phyloP scores from a whole-genome alignment of 2,329 filamentous ascomycete species.

The Corynespora cassiicola region DNA sequence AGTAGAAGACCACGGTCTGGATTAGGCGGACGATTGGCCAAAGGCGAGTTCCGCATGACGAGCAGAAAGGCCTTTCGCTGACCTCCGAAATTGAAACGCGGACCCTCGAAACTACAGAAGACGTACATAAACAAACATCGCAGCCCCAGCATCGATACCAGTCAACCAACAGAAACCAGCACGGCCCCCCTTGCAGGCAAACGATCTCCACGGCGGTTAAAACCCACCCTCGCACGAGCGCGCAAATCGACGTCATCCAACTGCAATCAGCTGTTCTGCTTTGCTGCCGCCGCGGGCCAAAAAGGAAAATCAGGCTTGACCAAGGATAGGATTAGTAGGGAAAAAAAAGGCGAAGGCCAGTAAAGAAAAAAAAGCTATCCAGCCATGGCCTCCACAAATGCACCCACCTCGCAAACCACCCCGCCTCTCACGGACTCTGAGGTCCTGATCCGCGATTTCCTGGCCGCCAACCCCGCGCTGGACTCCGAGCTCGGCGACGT shows the following conservation, averaged over 20 bases:
- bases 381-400: slow-evolving; percentile 18
- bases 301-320: background rate
- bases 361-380: too few relatives aligned
- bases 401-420: slow-evolving; percentile 25
- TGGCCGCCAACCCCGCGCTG: slow-evolving; percentile 40
- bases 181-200: too few relatives aligned
- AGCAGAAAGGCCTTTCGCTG: slow-evolving; percentile 34
- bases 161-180: too few relatives aligned
- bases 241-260: slow-evolving; percentile 16
- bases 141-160: too few relatives aligned
- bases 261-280: slow-evolving; percentile 13
- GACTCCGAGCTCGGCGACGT: slow-evolving; percentile 34
- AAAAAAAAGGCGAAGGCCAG: slow-evolving; percentile 8
- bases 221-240: slow-evolving; percentile 4
- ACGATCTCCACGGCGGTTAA: too few relatives aligned
- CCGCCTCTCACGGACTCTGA: slow-evolving; percentile 40
- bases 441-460: slow-evolving; percentile 37
- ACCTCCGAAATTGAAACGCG: slow-evolving; percentile 35
- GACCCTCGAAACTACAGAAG: too few relatives aligned
- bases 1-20: slow-evolving; percentile 24
- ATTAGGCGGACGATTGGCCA: too few relatives aligned
- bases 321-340: background rate
- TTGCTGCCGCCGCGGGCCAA: slow-evolving; percentile 6
- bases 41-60: slow-evolving; percentile 33
- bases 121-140: slow-evolving; percentile 27